Percentiles rank a stretch among this genome's conserved stretches.
phyloP scores from a whole-genome alignment of 2,329 filamentous ascomycete species.

The Seiridium cupressi region DNA sequence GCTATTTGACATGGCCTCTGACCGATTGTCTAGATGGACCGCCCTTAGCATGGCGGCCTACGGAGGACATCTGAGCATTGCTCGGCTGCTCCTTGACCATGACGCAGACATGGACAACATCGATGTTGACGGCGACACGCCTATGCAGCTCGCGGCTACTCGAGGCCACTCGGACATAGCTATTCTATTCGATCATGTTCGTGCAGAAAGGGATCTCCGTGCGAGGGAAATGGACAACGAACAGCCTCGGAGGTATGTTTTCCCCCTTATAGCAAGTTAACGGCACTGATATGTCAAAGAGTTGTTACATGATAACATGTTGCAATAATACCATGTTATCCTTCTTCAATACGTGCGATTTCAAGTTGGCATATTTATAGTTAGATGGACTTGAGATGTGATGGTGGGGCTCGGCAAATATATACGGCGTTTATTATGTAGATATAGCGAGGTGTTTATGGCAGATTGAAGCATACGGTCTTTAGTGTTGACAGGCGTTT shows the following conservation, averaged over 20 bases:
- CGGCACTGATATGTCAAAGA: background rate
- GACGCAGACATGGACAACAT: slow-evolving; percentile 22
- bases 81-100: slow-evolving; percentile 21
- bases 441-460: no score
- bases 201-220: slow-evolving; percentile 15
- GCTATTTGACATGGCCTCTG: background rate
- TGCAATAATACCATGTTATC: background rate
- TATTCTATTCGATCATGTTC: slow-evolving; percentile 22
- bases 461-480: no score
- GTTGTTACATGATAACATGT: background rate
- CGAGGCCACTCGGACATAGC: slow-evolving; percentile 23
- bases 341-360: no score
- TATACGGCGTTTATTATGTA: no score
- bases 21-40: slow-evolving; percentile 14
- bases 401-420: no score
- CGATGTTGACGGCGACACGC: slow-evolving; percentile 24
- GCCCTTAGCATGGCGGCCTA: slow-evolving; percentile 26
- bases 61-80: slow-evolving; percentile 21
- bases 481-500: no score
- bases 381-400: no score
- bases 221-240: slow-evolving; percentile 11
- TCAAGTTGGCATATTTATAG: no score
- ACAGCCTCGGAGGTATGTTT: background rate
- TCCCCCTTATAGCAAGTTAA: background rate
- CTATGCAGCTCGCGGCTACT: slow-evolving; percentile 20